A percentile compares a stretch with the other conserved stretches of the same genome.
These are phyloP conservation scores for Imleria badia DNA, from an alignment of 768 basidiomycete species.

Conservation along the genomic window DNA sequence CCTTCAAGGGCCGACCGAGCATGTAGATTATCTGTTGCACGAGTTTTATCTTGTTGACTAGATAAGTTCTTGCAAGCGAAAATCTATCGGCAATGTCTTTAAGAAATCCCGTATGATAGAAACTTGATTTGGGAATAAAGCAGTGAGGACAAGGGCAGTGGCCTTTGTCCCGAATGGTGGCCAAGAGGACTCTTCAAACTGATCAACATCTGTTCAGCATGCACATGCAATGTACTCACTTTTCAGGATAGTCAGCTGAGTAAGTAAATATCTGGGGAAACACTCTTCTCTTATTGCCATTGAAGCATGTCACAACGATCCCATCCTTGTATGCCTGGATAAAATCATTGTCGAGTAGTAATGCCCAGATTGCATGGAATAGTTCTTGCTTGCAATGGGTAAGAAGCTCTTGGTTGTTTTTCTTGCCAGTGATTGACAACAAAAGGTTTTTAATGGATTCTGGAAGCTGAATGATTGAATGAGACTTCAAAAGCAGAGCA, in stretches of 20 bases:
- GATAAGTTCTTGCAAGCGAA: neutral
- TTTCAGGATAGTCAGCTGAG: slow-evolving; percentile 3
- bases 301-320: neutral
- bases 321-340: neutral
- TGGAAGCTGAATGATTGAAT: neutral
- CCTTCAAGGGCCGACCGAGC: neutral
- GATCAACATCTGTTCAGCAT: neutral
- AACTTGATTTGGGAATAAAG: neutral
- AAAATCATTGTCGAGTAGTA: neutral
- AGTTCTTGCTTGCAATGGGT: slow-evolving; percentile 6
- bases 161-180: neutral
- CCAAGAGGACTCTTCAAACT: neutral
- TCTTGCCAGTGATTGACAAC: neutral
- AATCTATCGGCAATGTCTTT: neutral
- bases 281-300: neutral
- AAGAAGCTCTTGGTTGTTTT: neutral
- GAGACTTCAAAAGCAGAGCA: too few relatives aligned
- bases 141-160: neutral
- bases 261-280: slow-evolving; percentile 4
- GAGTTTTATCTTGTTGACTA: neutral
- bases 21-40: neutral
- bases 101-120: neutral
- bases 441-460: neutral
- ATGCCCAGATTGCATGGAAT: slow-evolving; percentile 4
- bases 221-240: neutral